Percentiles rank a stretch among this genome's conserved stretches.
These are phyloP conservation scores for Phaeosphaeria sp. DNA, from an alignment of 2,329 filamentous ascomycete species.

Conservation along the genomic window DNA sequence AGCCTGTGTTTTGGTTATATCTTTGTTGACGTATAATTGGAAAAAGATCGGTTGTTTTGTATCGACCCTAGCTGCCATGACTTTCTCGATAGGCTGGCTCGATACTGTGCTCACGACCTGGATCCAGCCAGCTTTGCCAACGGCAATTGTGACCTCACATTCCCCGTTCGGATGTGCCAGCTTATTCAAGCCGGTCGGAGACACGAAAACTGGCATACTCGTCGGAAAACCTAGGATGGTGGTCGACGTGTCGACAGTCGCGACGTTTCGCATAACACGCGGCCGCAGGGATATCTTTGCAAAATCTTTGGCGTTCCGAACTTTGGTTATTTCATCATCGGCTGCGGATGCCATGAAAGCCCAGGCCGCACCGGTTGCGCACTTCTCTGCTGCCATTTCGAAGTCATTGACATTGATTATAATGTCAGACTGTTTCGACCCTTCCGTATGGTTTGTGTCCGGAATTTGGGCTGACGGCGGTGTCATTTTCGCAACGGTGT, in stretches of 20 bases:
- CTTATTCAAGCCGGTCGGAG: constrained; percentile 29
- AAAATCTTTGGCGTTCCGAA: constrained; percentile 30
- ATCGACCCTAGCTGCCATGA: background rate
- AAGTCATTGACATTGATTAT: constrained; percentile 41
- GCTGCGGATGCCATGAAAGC: constrained; percentile 51
- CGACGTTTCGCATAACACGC: background rate
- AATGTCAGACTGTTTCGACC: background rate
- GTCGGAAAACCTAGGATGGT: constrained; percentile 21
- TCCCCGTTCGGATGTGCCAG: constrained; percentile 35
- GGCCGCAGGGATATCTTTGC: background rate
- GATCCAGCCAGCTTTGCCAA: too few relatives aligned
- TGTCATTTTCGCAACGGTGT: too few relatives aligned
- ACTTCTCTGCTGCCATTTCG: constrained; percentile 45
- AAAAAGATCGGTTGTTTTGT: constrained; percentile 21
- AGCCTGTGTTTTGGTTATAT: background rate
- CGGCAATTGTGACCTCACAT: too few relatives aligned
- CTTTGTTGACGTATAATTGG: constrained; percentile 24
- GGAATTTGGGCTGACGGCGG: too few relatives aligned
- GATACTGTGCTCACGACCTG: too few relatives aligned
- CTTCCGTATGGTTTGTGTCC: too few relatives aligned
- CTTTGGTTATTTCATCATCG: constrained; percentile 47
- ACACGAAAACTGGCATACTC: constrained; percentile 42
- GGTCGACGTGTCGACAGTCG: constrained; percentile 39
- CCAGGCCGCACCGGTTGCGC: constrained; percentile 47
- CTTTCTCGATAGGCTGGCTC: too few relatives aligned